A percentile compares a stretch with the other conserved stretches of the same genome.
These are phyloP conservation scores for Marchantia paleacea DNA, from an alignment of 225 moss, liverwort and hornwort genomes.

Conservation along the genomic window DNA sequence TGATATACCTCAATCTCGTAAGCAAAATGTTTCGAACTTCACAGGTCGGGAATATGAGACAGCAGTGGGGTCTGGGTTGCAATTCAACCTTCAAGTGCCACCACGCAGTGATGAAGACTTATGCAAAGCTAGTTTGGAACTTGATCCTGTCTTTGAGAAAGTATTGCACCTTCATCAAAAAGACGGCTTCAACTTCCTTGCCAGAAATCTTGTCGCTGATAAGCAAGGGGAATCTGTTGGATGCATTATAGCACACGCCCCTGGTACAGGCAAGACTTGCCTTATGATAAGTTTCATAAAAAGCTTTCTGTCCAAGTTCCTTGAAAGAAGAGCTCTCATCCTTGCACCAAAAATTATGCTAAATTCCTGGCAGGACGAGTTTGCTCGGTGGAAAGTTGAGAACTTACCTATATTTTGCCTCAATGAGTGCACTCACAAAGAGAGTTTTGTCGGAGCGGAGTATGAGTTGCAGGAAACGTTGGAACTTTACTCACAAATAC, in stretches of 20 bases:
- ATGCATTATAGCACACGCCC: conserved; percentile 71
- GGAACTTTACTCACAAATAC: conserved; percentile 9
- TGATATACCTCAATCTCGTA: background rate
- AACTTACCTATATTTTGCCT: conserved; percentile 46
- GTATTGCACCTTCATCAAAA: conserved; percentile 56
- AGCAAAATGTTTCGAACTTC: background rate
- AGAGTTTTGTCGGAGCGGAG: background rate
- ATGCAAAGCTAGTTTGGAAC: background rate
- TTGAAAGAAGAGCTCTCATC: conserved; percentile 49
- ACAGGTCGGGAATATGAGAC: background rate
- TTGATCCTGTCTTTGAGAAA: conserved; percentile 35
- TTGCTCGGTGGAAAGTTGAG: conserved; percentile 67
- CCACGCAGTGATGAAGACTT: background rate
- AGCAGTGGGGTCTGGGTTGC: background rate
- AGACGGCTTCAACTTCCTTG: conserved; percentile 60
- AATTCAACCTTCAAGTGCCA: conserved; percentile 14
- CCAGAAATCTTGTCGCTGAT: conserved; percentile 55
- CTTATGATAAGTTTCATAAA: conserved; percentile 60
- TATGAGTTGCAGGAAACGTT: conserved; percentile 3
- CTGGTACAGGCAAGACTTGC: conserved; percentile 70
- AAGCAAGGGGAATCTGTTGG: conserved; percentile 45
- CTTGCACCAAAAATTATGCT: conserved; percentile 75
- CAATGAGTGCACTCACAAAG: conserved; percentile 33
- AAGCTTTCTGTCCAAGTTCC: conserved; percentile 56
- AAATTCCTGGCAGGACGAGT: conserved; percentile 63